Conservation (phyloP, 106 monocot genomes). For the Gastrodia elata region DNA sequence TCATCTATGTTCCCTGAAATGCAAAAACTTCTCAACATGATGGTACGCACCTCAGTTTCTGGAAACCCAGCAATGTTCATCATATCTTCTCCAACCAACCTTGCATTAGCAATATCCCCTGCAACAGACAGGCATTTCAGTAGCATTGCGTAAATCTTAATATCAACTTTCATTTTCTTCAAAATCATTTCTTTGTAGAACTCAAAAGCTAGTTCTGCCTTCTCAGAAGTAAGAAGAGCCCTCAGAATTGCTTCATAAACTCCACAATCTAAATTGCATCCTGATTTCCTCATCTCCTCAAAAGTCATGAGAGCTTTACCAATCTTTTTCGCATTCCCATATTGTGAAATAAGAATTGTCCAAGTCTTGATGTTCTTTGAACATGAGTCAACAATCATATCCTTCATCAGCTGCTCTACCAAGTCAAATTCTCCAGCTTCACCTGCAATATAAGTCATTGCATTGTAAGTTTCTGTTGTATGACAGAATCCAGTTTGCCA, state of each 20-base stretch:
- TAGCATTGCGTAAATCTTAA: conserved; percentile 28
- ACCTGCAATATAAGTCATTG: conserved; percentile 72
- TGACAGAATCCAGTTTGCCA: conserved; percentile 32
- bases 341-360: conserved; percentile 62
- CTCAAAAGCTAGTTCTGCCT: conserved; percentile 61
- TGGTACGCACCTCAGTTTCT: conserved; percentile 26
- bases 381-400: conserved; percentile 53
- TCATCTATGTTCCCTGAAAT: conserved; percentile 41
- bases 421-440: conserved; percentile 47
- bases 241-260: conserved; percentile 38
- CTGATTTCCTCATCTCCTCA: conserved; percentile 48
- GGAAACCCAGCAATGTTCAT: conserved; percentile 23
- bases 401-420: conserved; percentile 42
- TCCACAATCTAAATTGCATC: conserved; percentile 29
- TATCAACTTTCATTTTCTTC: conserved; percentile 22
- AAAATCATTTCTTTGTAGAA: conserved; percentile 75
- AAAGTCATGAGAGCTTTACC: conserved; percentile 50
- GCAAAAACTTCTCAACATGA: conserved; percentile 61
- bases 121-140: conserved; percentile 30
- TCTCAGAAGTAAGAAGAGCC: conserved; percentile 32
- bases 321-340: conserved; percentile 46
- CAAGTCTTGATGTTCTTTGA: conserved; percentile 62
- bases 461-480: conserved; percentile 54
- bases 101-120: conserved; percentile 24
- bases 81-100: conserved; percentile 57